Percentiles rank a stretch among this genome's conserved stretches.
phyloP scores from a whole-genome alignment of 1,284 basidiomycete genomes.

The Ceratobasidium sp. region DNA sequence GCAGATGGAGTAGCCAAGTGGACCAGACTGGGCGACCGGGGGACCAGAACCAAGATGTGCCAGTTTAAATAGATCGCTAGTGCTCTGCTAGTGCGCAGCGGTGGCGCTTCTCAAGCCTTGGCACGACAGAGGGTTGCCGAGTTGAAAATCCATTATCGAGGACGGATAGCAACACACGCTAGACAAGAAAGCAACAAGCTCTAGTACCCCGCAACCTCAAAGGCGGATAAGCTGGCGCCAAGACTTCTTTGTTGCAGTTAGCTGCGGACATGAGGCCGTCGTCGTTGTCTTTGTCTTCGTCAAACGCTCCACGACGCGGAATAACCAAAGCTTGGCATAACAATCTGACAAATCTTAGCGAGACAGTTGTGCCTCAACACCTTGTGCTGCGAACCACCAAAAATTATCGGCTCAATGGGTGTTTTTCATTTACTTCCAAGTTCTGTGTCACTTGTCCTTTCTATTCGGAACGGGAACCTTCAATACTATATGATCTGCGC shows the following conservation, averaged over 20 bases:
- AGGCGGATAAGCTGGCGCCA: constrained; percentile 25
- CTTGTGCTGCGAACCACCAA: too few species aligned
- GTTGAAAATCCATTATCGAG: constrained; percentile 8
- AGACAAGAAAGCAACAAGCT: not conserved
- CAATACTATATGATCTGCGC: too few species aligned
- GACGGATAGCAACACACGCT: constrained; percentile 10
- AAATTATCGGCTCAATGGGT: too few species aligned
- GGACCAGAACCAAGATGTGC: not conserved
- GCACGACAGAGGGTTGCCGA: constrained; percentile 24
- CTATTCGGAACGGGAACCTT: too few species aligned
- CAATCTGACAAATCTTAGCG: too few species aligned
- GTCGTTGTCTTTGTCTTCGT: too few species aligned
- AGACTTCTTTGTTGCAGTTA: constrained; percentile 30
- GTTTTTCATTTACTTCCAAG: too few species aligned
- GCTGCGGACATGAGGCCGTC: constrained; percentile 27
- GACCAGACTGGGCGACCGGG: constrained; percentile 44
- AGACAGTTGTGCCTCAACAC: too few species aligned
- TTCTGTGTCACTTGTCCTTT: too few species aligned
- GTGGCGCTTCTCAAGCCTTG: constrained; percentile 22
- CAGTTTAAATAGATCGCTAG: constrained; percentile 30
- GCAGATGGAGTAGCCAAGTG: constrained; percentile 45
- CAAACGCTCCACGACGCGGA: too few species aligned
- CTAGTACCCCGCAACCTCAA: constrained; percentile 13
- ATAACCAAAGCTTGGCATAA: too few species aligned
- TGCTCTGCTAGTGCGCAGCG: not conserved